Conservation (phyloP, 2,329 filamentous ascomycete species). For the Madurella fahalii region DNA sequence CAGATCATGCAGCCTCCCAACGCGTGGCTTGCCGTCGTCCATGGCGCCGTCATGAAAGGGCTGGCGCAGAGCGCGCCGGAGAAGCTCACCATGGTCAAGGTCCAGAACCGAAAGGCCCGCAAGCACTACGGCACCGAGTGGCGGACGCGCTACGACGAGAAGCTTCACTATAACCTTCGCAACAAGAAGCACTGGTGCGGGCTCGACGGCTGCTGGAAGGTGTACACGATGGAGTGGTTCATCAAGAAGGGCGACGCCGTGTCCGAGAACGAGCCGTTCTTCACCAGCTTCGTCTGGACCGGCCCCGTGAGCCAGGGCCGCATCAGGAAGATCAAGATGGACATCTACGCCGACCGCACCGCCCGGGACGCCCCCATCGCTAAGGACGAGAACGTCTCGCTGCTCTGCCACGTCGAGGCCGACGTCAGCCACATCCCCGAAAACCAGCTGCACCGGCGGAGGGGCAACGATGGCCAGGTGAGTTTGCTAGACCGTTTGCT, state of each 20-base stretch:
- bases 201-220: conserved; percentile 35
- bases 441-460: conserved; percentile 30
- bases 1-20: conserved; percentile 46
- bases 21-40: conserved; percentile 48
- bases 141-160: conserved; percentile 31
- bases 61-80: conserved; percentile 36
- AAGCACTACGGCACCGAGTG: conserved; percentile 42
- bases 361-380: conserved; percentile 31
- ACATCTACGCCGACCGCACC: conserved; percentile 35
- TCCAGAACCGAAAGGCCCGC: conserved; percentile 39
- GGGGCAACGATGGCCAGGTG: conserved; percentile 34
- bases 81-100: conserved; percentile 34
- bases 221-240: conserved; percentile 43
- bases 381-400: conserved; percentile 35
- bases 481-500: not conserved
- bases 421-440: conserved; percentile 41
- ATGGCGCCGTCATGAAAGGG: conserved; percentile 49
- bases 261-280: conserved; percentile 38
- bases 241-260: conserved; percentile 37
- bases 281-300: conserved; percentile 31
- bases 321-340: conserved; percentile 33
- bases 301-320: conserved; percentile 33
- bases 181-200: conserved; percentile 36
- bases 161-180: conserved; percentile 30
- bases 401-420: conserved; percentile 37